These are phyloP conservation scores for Amanita thiersii DNA, from an alignment of 768 basidiomycete species.

Conservation along the genomic window DNA sequence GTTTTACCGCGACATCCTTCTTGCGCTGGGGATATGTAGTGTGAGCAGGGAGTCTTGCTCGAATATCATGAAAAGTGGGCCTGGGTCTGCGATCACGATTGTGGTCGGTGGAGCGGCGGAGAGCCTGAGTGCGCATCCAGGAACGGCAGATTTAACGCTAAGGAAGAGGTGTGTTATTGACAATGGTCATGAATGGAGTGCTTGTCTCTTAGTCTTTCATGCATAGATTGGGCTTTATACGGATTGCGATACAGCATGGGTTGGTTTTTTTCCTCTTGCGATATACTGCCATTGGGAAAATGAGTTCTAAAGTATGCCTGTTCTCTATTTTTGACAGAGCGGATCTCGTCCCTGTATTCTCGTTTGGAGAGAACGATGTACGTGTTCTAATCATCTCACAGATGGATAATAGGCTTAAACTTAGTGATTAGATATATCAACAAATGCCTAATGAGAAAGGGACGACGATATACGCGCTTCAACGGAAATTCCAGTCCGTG, in stretches of 20 bases:
- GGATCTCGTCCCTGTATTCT: slow-evolving; percentile 94
- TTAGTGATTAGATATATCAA: slow-evolving; percentile 77
- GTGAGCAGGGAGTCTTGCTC: slow-evolving; percentile 88
- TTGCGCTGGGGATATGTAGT: slow-evolving; percentile 84
- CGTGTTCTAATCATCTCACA: slow-evolving; percentile 19
- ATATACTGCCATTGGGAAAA: slow-evolving; percentile 2
- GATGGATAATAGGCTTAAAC: neutral
- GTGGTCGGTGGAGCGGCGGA: slow-evolving; percentile 97
- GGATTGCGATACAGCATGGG: slow-evolving; percentile 87
- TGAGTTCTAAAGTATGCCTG: neutral
- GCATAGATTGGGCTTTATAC: slow-evolving; percentile 85
- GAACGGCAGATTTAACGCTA: slow-evolving; percentile 89
- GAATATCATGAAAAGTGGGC: slow-evolving; percentile 67
- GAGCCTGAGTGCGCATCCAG: slow-evolving; percentile 87
- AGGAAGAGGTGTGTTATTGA: slow-evolving; percentile 46
- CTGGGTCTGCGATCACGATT: slow-evolving; percentile 76
- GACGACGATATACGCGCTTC: slow-evolving; percentile 76
- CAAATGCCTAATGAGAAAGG: slow-evolving; percentile 96
- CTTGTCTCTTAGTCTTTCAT: neutral
- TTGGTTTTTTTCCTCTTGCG: slow-evolving; percentile 22
- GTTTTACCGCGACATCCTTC: slow-evolving; percentile 86
- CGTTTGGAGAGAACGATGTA: slow-evolving; percentile 98
- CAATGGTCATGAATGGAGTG: neutral
- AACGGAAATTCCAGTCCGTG: slow-evolving; percentile 84
- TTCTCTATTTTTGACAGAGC: slow-evolving; percentile 43